Evolutionary conservation across 2,329 filamentous ascomycete genomes (phyloP).

Genomic region (Claviceps maximensis): DNA sequence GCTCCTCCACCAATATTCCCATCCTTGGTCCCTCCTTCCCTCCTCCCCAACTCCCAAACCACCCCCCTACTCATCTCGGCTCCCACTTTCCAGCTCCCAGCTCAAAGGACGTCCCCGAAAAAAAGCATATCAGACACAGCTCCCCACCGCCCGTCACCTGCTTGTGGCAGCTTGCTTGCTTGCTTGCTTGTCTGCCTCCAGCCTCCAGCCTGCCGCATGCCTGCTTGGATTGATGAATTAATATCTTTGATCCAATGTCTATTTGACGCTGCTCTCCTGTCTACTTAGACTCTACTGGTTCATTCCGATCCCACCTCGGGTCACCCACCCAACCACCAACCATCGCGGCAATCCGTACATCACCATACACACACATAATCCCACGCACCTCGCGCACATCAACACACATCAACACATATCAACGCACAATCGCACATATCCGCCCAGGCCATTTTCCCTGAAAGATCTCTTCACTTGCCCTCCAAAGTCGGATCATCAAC

Average conservation of each 20-base stretch:
- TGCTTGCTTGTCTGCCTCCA: not conserved
- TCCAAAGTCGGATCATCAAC: slow-evolving; percentile 1
- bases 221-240: slow-evolving; percentile 1
- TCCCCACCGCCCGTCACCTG: slow-evolving; percentile 3
- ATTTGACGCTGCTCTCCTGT: not conserved
- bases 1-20: not conserved
- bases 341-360: not conserved
- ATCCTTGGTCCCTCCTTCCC: not conserved
- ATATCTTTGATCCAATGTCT: not conserved
- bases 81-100: not conserved
- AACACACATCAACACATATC: not conserved
- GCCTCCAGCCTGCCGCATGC: not conserved
- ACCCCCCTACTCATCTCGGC: not conserved
- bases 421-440: not conserved
- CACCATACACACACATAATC: not conserved
- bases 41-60: not conserved
- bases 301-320: slow-evolving; percentile 2
- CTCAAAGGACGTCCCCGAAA: slow-evolving; percentile 1
- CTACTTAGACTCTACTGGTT: not conserved
- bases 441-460: not conserved
- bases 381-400: not conserved
- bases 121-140: slow-evolving; percentile 7
- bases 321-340: slow-evolving; percentile 1
- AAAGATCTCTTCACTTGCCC: not conserved
- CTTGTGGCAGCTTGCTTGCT: slow-evolving; percentile 1